Evolutionary conservation across 1,284 basidiomycete species (phyloP).

Genomic region (Trametes sp.): DNA sequence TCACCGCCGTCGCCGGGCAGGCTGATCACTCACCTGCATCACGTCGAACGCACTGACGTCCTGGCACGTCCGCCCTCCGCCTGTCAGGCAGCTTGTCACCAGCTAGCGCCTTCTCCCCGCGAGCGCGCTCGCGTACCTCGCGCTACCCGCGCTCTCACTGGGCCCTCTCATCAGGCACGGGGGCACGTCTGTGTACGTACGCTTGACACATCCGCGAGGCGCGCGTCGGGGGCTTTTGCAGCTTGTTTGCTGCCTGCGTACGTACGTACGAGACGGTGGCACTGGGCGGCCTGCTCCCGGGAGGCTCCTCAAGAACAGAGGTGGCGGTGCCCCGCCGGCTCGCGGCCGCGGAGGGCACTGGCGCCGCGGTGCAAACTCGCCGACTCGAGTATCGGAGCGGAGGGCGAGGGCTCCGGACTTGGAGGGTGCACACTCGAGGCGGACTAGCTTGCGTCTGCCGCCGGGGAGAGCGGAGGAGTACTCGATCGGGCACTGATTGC

Average conservation of each 20-base stretch:
- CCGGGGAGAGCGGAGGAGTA: neutral
- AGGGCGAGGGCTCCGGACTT: neutral
- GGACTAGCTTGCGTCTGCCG: neutral
- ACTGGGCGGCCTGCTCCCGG: neutral
- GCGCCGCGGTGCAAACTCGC: slow-evolving; percentile 8
- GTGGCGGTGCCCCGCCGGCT: slow-evolving; percentile 23
- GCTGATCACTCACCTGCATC: neutral
- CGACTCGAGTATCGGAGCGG: neutral
- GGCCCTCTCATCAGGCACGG: slow-evolving; percentile 11
- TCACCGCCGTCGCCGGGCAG: slow-evolving; percentile 1
- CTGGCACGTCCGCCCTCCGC: slow-evolving; percentile 3
- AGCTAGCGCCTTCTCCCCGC: neutral
- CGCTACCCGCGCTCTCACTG: neutral
- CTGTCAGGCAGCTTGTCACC: neutral
- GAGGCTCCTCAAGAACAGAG: slow-evolving; percentile 21
- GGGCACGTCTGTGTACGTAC: slow-evolving; percentile 15
- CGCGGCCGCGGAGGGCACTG: neutral
- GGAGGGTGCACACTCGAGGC: neutral
- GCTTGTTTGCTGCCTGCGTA: slow-evolving; percentile 8
- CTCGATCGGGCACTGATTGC: neutral
- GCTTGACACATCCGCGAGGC: slow-evolving; percentile 9
- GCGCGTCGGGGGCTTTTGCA: slow-evolving; percentile 17
- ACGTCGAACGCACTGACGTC: neutral
- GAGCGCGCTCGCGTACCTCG: slow-evolving; percentile 11
- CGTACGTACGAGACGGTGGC: slow-evolving; percentile 14